Conservation (phyloP, 108 stramenopile species). For the Cylindrotheca closterium region DNA sequence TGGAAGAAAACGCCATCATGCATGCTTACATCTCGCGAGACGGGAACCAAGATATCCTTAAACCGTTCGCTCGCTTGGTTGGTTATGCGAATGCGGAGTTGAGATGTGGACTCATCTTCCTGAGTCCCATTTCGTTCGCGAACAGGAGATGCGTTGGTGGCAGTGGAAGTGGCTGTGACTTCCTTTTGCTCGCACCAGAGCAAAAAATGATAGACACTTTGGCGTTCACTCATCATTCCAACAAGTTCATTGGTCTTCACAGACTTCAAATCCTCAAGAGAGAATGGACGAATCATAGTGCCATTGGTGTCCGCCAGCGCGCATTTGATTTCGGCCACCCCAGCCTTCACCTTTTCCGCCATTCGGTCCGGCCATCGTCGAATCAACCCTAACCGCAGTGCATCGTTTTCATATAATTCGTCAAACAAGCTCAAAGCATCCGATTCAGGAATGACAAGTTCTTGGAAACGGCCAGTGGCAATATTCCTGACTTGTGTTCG, state of each 20-base stretch:
- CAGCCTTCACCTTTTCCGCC: slow-evolving; percentile 11
- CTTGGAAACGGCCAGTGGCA: slow-evolving; percentile 13
- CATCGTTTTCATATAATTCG: slow-evolving; percentile 18
- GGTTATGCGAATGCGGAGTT: neutral
- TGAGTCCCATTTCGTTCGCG: neutral
- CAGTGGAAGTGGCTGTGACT: neutral
- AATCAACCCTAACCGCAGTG: slow-evolving; percentile 17
- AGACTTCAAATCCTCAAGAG: slow-evolving; percentile 28
- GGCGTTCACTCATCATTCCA: slow-evolving; percentile 5
- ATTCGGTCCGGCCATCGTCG: slow-evolving; percentile 20
- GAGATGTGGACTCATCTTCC: neutral
- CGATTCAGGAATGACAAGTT: slow-evolving; percentile 8
- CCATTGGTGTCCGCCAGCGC: slow-evolving; percentile 24
- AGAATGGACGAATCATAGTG: slow-evolving; percentile 10
- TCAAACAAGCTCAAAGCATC: slow-evolving; percentile 9
- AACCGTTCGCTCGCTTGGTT: neutral
- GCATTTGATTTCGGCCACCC: slow-evolving; percentile 22
- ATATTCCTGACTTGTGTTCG: slow-evolving; percentile 17
- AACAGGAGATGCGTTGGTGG: neutral
- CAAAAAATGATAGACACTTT: neutral
- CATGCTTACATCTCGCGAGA: neutral
- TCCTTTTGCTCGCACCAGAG: neutral
- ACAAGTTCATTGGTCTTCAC: slow-evolving; percentile 18
- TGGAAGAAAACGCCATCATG: neutral
- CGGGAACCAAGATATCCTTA: neutral